Evolutionary conservation across 768 basidiomycete species (phyloP).

Genomic region (Hygrophorus russula): DNA sequence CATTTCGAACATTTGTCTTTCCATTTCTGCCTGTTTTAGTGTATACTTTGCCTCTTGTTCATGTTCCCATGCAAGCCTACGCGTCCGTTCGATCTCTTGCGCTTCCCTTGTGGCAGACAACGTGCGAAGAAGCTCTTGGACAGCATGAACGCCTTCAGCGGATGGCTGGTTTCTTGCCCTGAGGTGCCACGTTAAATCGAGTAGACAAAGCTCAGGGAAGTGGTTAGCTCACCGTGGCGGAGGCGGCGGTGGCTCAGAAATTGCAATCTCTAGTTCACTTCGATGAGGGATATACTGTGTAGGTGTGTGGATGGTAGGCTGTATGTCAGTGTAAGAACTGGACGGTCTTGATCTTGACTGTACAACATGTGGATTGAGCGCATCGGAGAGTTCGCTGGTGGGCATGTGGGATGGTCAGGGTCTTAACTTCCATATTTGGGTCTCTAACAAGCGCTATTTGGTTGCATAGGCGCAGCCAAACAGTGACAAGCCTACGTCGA

Average conservation of each 20-base stretch:
- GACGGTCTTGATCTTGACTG: slow-evolving; percentile 26
- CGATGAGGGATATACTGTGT: slow-evolving; percentile 42
- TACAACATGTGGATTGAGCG: slow-evolving; percentile 58
- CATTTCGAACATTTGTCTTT: slow-evolving; percentile 42
- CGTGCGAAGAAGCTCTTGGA: slow-evolving; percentile 53
- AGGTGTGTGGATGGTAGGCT: slow-evolving; percentile 18
- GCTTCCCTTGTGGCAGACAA: slow-evolving; percentile 46
- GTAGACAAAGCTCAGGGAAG: background rate
- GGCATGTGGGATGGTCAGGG: slow-evolving; percentile 29
- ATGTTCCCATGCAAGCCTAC: slow-evolving; percentile 57
- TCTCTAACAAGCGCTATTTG: slow-evolving; percentile 1
- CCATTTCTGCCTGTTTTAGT: slow-evolving; percentile 48
- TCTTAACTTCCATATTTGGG: background rate
- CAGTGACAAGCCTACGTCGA: slow-evolving; percentile 10
- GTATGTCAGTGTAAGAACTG: slow-evolving; percentile 14
- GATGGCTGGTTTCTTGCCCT: slow-evolving; percentile 20
- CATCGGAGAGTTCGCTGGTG: slow-evolving; percentile 68
- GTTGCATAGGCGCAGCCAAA: slow-evolving; percentile 15
- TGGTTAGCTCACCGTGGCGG: slow-evolving; percentile 24
- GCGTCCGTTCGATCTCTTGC: slow-evolving; percentile 46
- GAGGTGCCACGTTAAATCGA: slow-evolving; percentile 7
- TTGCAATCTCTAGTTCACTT: slow-evolving; percentile 55
- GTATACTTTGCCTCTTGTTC: slow-evolving; percentile 52
- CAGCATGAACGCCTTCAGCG: slow-evolving; percentile 27
- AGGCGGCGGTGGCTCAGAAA: slow-evolving; percentile 32